phyloP scores from a whole-genome alignment of 306 rosid species.

The Trifolium fragiferum region DNA sequence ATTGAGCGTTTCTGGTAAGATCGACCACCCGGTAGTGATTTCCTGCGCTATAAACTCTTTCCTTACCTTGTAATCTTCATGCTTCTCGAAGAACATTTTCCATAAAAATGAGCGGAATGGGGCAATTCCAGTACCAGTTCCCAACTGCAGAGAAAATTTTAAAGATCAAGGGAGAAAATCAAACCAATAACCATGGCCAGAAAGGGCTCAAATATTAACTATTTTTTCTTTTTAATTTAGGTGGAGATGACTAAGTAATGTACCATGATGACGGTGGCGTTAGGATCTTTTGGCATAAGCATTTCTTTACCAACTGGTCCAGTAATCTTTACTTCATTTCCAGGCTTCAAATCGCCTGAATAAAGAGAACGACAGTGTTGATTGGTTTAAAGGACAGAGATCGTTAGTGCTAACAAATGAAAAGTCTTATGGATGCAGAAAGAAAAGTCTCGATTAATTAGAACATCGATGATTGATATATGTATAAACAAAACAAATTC shows the following conservation, averaged over 20 bases:
- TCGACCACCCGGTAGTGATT: background rate
- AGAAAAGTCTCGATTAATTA: background rate
- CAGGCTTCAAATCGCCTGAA: slow-evolving; percentile 95
- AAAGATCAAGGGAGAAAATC: slow-evolving; percentile 29
- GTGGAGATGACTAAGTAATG: slow-evolving; percentile 15
- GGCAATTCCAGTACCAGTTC: slow-evolving; percentile 98
- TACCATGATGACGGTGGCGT: slow-evolving; percentile 92
- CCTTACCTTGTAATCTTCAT: slow-evolving; percentile 87
- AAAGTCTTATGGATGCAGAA: background rate
- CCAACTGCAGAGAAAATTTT: slow-evolving; percentile 64
- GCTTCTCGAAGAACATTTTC: slow-evolving; percentile 98
- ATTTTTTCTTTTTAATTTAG: background rate
- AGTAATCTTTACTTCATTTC: slow-evolving; percentile 76
- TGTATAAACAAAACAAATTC: background rate
- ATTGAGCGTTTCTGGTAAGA: slow-evolving; percentile 5
- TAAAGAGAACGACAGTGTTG: background rate
- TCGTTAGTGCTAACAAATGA: background rate
- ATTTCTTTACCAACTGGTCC: slow-evolving; percentile 99
- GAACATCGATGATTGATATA: background rate
- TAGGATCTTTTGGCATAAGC: slow-evolving; percentile 99
- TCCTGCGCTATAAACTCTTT: background rate
- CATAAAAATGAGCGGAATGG: slow-evolving; percentile 93
- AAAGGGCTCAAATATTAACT: background rate
- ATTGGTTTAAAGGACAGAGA: background rate
- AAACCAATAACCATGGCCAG: background rate